Conservation (phyloP, 345 rosid species). For the Isatis tinctoria region DNA sequence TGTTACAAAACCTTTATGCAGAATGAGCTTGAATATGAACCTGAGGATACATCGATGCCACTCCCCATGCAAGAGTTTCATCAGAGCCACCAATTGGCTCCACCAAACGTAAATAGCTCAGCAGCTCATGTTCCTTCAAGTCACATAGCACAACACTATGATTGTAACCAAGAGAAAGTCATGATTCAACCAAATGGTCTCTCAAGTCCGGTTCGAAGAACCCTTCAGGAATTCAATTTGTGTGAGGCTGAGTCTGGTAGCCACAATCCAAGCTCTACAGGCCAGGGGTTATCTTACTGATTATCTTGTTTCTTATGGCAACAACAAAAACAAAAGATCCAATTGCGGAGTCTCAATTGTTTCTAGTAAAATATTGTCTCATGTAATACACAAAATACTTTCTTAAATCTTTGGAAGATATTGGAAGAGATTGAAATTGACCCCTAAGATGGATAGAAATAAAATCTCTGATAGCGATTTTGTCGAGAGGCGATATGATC, state of each 20-base stretch:
- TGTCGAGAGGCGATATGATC: conserved; percentile 13
- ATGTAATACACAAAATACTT: conserved; percentile 20
- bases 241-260: conserved; percentile 24
- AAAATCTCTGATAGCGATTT: conserved; percentile 17
- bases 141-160: conserved; percentile 37
- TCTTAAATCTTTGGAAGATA: not conserved
- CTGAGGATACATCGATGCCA: conserved; percentile 54
- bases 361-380: conserved; percentile 4
- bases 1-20: conserved; percentile 19
- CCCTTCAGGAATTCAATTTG: conserved; percentile 59
- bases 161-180: conserved; percentile 41
- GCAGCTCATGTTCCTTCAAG: conserved; percentile 37
- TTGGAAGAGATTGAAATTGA: not conserved
- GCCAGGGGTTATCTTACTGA: not conserved
- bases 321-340: not conserved
- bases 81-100: conserved; percentile 37
- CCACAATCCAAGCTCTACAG: conserved; percentile 14
- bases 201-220: conserved; percentile 66
- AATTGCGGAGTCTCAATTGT: conserved; percentile 22
- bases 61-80: conserved; percentile 41
- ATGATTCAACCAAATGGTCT: conserved; percentile 41
- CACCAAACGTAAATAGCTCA: conserved; percentile 27
- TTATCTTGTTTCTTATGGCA: not conserved
- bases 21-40: conserved; percentile 71
- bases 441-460: not conserved